A percentile compares a stretch with the other conserved stretches of the same genome.
phyloP scores from a whole-genome alignment of 495 filamentous ascomycete species.

The Trichoderma erinaceum region DNA sequence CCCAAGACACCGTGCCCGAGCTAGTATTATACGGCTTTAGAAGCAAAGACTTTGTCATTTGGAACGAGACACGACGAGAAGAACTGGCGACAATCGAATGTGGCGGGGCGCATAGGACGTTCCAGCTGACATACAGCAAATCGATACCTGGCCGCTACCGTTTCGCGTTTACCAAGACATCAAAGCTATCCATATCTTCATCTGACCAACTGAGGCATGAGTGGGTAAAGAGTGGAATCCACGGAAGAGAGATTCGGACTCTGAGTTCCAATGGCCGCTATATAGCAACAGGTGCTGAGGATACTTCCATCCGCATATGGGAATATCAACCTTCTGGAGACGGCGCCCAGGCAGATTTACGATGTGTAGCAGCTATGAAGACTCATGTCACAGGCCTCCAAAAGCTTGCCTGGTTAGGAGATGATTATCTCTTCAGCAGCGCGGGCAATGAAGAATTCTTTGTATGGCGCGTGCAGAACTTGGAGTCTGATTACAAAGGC shows the following conservation, averaged over 20 bases:
- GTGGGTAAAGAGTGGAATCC: conserved; percentile 51
- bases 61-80: conserved; percentile 60
- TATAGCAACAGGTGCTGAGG: conserved; percentile 83
- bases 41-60: conserved; percentile 68
- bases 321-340: conserved; percentile 20
- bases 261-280: conserved; percentile 50
- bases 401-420: conserved; percentile 66
- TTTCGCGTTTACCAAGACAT: conserved; percentile 53
- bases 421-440: conserved; percentile 70
- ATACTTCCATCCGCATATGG: conserved; percentile 76
- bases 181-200: conserved; percentile 44
- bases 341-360: conserved; percentile 25
- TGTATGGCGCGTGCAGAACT: conserved; percentile 61
- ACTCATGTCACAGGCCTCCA: conserved; percentile 81
- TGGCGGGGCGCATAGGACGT: conserved; percentile 74
- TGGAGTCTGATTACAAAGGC: conserved; percentile 49
- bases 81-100: conserved; percentile 68
- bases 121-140: conserved; percentile 48
- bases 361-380: conserved; percentile 57
- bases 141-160: conserved; percentile 29
- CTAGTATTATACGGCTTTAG: conserved; percentile 76
- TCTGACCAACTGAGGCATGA: conserved; percentile 42
- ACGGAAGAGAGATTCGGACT: conserved; percentile 85
- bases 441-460: conserved; percentile 84
- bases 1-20: conserved; percentile 33